Conservation (phyloP, 2,329 filamentous ascomycete genomes). For the Achaetomium macrosporum region DNA sequence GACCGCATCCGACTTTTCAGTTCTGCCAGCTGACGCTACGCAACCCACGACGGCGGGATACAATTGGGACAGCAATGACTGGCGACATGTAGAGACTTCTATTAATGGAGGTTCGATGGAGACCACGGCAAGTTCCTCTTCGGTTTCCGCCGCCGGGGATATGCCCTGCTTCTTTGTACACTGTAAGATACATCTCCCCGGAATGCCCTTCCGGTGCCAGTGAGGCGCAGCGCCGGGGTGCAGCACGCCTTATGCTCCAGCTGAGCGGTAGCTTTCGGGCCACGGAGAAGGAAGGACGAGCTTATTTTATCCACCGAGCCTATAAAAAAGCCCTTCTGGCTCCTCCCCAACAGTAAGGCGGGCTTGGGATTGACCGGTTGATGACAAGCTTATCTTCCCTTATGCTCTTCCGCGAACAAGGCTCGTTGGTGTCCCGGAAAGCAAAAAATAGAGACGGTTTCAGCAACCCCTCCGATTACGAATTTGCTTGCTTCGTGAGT, state of each 20-base stretch:
- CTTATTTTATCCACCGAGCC: conserved; percentile 1
- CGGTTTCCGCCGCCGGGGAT: no score
- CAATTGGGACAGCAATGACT: background rate
- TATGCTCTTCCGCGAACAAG: background rate
- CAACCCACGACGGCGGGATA: background rate
- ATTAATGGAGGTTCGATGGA: conserved; percentile 3
- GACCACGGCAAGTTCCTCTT: no score
- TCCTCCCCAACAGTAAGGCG: background rate
- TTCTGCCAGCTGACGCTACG: background rate
- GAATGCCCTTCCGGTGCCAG: background rate
- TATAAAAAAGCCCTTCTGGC: background rate
- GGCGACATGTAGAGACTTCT: conserved; percentile 3
- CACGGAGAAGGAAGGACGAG: background rate
- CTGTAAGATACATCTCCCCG: no score
- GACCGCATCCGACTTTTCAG: background rate
- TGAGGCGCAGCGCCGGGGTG: conserved; percentile 10
- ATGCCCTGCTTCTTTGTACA: no score
- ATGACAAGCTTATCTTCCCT: background rate
- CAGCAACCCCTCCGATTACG: background rate
- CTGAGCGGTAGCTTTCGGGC: background rate
- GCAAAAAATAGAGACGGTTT: background rate
- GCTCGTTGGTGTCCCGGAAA: background rate
- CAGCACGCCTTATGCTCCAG: background rate
- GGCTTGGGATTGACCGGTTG: background rate
- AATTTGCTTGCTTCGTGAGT: background rate